These are phyloP conservation scores for Malassezia japonica DNA, from an alignment of 1,284 basidiomycete species.

Conservation along the genomic window DNA sequence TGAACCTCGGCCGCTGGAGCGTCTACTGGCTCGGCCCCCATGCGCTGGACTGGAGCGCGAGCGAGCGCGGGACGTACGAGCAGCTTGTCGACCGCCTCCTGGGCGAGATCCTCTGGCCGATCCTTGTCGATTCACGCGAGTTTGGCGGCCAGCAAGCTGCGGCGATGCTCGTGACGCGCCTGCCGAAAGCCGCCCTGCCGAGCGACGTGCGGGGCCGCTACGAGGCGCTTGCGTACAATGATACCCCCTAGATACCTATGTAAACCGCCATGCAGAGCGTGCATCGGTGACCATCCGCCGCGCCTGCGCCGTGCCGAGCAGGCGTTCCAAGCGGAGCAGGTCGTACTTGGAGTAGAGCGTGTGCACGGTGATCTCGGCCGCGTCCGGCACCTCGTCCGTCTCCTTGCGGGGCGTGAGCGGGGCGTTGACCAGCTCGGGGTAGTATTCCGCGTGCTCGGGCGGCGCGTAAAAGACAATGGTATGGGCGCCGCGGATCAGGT, in stretches of 20 bases:
- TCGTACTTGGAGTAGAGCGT: conserved; percentile 81
- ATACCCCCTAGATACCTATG: conserved; percentile 17
- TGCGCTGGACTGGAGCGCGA: conserved; percentile 7
- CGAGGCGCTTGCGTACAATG: background rate
- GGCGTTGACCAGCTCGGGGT: conserved; percentile 73
- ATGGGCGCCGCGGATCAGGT: conserved; percentile 61
- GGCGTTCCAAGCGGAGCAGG: conserved; percentile 70
- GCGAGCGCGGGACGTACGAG: conserved; percentile 2
- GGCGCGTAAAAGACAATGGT: conserved; percentile 87
- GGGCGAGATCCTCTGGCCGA: background rate
- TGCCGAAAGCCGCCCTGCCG: background rate
- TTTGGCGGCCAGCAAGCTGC: background rate
- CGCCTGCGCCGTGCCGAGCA: conserved; percentile 52
- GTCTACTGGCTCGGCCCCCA: conserved; percentile 7
- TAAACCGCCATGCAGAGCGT: conserved; percentile 33
- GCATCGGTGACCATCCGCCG: conserved; percentile 30
- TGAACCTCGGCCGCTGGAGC: conserved; percentile 6
- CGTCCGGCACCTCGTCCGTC: conserved; percentile 50
- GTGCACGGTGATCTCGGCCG: conserved; percentile 56
- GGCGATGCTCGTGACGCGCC: background rate
- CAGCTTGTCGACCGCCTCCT: background rate
- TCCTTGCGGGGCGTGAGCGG: conserved; percentile 59
- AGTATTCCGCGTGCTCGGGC: conserved; percentile 81
- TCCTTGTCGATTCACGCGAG: background rate
- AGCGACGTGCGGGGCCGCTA: background rate